Evolutionary conservation across 495 filamentous ascomycete species (phyloP), one percentile per base, ranked within the genome.

Genomic region (Delitschia confertaspora): DNA sequence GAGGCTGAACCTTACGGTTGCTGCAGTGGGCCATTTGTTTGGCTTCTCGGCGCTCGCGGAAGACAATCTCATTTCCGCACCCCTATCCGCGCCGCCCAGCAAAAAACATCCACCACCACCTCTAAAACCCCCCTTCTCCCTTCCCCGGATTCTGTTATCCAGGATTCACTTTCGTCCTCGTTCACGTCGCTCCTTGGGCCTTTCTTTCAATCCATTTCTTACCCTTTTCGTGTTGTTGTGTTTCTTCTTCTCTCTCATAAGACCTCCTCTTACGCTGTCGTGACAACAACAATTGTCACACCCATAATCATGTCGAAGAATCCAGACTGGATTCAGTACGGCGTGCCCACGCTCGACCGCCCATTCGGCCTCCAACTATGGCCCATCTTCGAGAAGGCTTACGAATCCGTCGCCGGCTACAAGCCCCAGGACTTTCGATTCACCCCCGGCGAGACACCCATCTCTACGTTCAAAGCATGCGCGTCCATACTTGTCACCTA

Each of bases 331-430:
- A 58, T 67, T 24, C 47, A 63, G 27, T 40, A 47, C 47, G 64
- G 64, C 44, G 33, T 39, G 26, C 89, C 89, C 20, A 85, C 84
- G 25, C 70, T 95, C 53, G 88, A 95, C 62, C 76, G 83, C 54
- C 91, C 91, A 9, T 95, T 98, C 60, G 91, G 88, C 59, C 70
- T 95, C 47, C 69, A 83, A 31, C 65, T 96, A 65, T 98, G 91
- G 91, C 89, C 91, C 46, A 75, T 91, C 66, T 98, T 96, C 26
- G 80, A 80, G 68, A 78, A 84, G 67, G 78, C 73, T 56, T 95
- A 81, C 66, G 77, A 80, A 61, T 59, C 64, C 25, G 74, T 85
- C 33, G 73, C 71, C 40, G 89, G 88, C 49, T 83, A 79, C 60
- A 70, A 75, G 38, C 76, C 83, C 37, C 72, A 82, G 35, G 76